Percentiles rank a stretch among this genome's conserved stretches.
These are phyloP conservation scores for Inga oerstediana DNA, from an alignment of 306 rosid species.

Conservation along the genomic window DNA sequence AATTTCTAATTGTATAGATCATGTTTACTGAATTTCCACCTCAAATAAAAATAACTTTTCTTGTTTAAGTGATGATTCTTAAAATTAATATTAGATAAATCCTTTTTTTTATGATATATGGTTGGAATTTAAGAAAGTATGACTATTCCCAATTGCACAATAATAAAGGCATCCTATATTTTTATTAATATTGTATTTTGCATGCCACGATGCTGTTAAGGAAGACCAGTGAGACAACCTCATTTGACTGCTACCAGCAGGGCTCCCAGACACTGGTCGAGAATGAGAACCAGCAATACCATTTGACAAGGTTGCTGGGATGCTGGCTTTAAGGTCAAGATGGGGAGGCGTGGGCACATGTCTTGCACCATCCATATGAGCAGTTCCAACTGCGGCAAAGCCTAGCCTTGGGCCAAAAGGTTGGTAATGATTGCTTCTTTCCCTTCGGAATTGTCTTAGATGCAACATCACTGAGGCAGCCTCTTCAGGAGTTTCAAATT, in stretches of 20 bases:
- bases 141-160: conserved; percentile 51
- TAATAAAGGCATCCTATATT: conserved; percentile 54
- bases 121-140: background rate
- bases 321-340: conserved; percentile 53
- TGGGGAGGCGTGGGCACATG: conserved; percentile 53
- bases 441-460: conserved; percentile 77
- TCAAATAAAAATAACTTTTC: background rate
- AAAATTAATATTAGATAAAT: background rate
- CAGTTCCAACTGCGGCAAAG: conserved; percentile 43
- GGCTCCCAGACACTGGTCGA: conserved; percentile 57
- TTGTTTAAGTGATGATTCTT: background rate
- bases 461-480: conserved; percentile 82
- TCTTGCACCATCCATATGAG: conserved; percentile 63
- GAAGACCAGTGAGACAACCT: conserved; percentile 64
- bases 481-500: conserved; percentile 90
- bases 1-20: background rate
- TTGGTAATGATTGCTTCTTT: conserved; percentile 58
- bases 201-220: conserved; percentile 56
- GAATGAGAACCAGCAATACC: conserved; percentile 56
- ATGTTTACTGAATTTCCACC: conserved; percentile 5
- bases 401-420: conserved; percentile 59
- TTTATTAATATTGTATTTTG: conserved; percentile 65
- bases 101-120: background rate
- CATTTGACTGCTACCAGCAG: conserved; percentile 51
- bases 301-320: conserved; percentile 46